Conservation (phyloP, 768 basidiomycete genomes). For the Mycena rebaudengoi region DNA sequence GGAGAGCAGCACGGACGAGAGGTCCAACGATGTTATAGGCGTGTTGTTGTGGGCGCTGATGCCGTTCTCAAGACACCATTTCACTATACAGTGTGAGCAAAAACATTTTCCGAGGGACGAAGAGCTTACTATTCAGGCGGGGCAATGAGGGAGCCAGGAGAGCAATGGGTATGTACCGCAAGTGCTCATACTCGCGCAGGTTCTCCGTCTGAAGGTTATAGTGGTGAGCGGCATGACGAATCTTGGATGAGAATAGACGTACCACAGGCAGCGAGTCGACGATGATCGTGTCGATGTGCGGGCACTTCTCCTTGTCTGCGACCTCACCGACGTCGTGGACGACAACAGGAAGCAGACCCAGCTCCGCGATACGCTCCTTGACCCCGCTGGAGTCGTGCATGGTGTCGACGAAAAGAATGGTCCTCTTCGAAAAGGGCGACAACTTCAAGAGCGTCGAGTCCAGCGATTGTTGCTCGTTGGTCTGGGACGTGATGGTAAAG, state of each 20-base stretch:
- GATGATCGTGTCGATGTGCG: slow-evolving; percentile 94
- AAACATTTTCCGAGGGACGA: slow-evolving; percentile 14
- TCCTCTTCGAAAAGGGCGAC: slow-evolving; percentile 85
- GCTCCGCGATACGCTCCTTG: slow-evolving; percentile 76
- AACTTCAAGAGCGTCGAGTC: slow-evolving; percentile 82
- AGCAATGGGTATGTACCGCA: slow-evolving; percentile 96
- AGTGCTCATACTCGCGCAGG: slow-evolving; percentile 90
- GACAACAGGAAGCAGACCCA: slow-evolving; percentile 81
- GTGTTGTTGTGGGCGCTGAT: slow-evolving; percentile 95
- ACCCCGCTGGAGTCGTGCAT: slow-evolving; percentile 79
- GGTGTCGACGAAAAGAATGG: slow-evolving; percentile 93
- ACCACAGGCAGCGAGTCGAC: slow-evolving; percentile 90
- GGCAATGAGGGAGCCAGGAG: slow-evolving; percentile 84
- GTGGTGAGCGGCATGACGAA: slow-evolving; percentile 10
- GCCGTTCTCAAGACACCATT: slow-evolving; percentile 97
- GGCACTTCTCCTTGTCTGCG: slow-evolving; percentile 80
- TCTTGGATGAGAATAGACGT: slow-evolving; percentile 38
- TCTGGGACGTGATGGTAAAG: slow-evolving; percentile 93
- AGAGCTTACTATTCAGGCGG: slow-evolving; percentile 72
- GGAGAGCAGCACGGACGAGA: slow-evolving; percentile 90
- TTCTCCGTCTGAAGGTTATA: slow-evolving; percentile 73
- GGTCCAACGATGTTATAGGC: slow-evolving; percentile 87
- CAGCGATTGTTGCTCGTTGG: slow-evolving; percentile 71
- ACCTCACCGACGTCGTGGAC: slow-evolving; percentile 85
- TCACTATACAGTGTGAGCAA: slow-evolving; percentile 60